phyloP scores from a whole-genome alignment of 176 grass and related monocot genomes.

The Aechmea fasciata region DNA sequence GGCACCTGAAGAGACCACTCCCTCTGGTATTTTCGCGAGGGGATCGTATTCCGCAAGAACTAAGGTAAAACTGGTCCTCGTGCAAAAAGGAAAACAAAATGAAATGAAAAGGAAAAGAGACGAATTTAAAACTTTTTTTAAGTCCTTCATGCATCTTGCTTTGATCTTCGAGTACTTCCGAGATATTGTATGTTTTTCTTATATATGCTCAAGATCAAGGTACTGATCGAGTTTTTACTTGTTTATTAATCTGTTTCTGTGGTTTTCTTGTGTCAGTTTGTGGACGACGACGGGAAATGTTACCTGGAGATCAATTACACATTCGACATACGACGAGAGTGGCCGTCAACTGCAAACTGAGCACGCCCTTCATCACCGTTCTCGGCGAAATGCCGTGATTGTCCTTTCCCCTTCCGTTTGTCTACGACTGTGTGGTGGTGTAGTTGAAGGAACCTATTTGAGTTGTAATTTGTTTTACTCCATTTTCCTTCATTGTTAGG shows the following conservation, averaged over 20 bases:
- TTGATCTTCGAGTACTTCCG: background rate
- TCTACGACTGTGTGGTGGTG: background rate
- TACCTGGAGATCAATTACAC: conserved; percentile 98
- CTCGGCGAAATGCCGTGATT: background rate
- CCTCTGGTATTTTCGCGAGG: conserved; percentile 81
- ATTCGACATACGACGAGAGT: conserved; percentile 94
- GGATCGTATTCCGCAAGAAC: conserved; percentile 86
- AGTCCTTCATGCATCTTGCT: background rate
- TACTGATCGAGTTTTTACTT: no score
- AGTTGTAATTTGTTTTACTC: background rate
- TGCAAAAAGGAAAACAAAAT: background rate
- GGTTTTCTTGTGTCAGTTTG: conserved; percentile 43
- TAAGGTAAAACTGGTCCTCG: conserved; percentile 33
- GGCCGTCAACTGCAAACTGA: conserved; percentile 30
- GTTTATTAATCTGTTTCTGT: background rate
- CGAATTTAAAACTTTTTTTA: background rate
- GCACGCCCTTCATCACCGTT: background rate
- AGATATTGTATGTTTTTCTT: background rate
- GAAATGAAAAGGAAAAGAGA: background rate
- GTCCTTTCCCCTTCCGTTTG: background rate
- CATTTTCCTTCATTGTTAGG: background rate
- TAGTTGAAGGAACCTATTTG: background rate
- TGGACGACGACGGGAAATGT: conserved; percentile 92
- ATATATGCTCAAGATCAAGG: background rate
- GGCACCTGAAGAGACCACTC: conserved; percentile 78